phyloP scores from a whole-genome alignment of 1,284 basidiomycete species.

The Schizophyllum commune region DNA sequence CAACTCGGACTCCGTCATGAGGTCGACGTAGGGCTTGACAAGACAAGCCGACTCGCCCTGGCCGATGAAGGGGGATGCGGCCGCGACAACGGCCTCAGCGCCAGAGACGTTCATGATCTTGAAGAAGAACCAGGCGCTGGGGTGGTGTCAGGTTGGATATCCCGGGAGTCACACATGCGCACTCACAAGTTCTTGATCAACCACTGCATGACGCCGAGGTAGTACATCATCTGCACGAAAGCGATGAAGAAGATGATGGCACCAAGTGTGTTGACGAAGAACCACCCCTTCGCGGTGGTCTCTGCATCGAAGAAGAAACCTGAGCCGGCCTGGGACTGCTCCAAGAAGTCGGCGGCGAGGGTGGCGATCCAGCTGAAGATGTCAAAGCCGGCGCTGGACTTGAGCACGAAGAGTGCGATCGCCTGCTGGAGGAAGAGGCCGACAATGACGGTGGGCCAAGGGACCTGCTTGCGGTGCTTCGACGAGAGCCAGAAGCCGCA shows the following conservation, averaged over 20 bases:
- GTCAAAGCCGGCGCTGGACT: conserved; percentile 69
- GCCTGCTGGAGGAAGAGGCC: conserved; percentile 80
- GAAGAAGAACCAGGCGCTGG: conserved; percentile 87
- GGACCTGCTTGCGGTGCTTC: conserved; percentile 49
- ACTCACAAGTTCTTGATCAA: conserved; percentile 71
- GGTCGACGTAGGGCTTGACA: conserved; percentile 78
- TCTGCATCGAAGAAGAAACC: conserved; percentile 73
- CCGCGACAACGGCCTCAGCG: conserved; percentile 87
- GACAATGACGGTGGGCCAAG: conserved; percentile 79
- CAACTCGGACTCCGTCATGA: conserved; percentile 85
- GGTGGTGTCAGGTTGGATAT: neutral
- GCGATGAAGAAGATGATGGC: conserved; percentile 86
- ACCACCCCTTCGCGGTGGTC: conserved; percentile 60
- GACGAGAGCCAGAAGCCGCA: conserved; percentile 62
- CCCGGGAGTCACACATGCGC: neutral
- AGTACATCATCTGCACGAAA: conserved; percentile 82
- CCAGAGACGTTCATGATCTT: conserved; percentile 82
- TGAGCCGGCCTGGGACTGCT: conserved; percentile 56
- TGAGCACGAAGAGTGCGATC: conserved; percentile 82
- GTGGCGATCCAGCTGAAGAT: conserved; percentile 78
- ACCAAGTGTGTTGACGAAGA: conserved; percentile 70
- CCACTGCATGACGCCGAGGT: conserved; percentile 87
- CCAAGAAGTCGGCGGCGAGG: conserved; percentile 67
- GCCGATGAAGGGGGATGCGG: conserved; percentile 87
- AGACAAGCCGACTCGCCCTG: conserved; percentile 79